Conservation (phyloP, 2,329 filamentous ascomycete genomes). For the Exophiala mesophila region DNA sequence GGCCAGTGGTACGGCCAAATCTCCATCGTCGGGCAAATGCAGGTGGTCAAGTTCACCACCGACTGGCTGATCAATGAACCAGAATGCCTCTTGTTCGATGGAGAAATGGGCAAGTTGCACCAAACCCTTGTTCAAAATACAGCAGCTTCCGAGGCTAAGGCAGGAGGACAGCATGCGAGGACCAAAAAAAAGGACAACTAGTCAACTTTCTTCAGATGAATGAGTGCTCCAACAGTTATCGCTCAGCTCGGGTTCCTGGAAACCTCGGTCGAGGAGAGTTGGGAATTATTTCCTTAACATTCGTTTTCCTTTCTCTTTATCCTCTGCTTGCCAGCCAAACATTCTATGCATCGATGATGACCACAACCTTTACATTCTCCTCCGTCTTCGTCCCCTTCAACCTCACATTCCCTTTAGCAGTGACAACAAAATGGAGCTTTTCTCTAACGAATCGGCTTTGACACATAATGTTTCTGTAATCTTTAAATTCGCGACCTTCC, state of each 20-base stretch:
- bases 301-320: neutral
- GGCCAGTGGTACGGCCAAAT: slow-evolving; percentile 1
- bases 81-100: slow-evolving; percentile 1
- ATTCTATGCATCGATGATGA: slow-evolving; percentile 1
- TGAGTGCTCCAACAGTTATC: slow-evolving; percentile 1
- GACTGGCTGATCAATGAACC: neutral
- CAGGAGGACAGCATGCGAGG: neutral
- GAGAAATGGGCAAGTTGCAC: slow-evolving; percentile 1
- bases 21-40: neutral
- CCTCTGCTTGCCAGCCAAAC: neutral
- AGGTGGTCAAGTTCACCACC: slow-evolving; percentile 1
- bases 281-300: slow-evolving; percentile 1
- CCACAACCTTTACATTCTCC: slow-evolving; percentile 1
- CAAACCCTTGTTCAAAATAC: neutral
- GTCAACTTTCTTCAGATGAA: slow-evolving; percentile 1
- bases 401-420: neutral
- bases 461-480: slow-evolving; percentile 1
- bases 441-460: neutral
- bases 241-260: neutral
- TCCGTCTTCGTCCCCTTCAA: neutral
- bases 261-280: neutral
- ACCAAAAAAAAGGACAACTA: slow-evolving; percentile 1
- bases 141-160: neutral
- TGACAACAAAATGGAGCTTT: slow-evolving; percentile 1
- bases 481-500: slow-evolving; percentile 1